Base-by-base conservation (phyloP, 1,139 yeast genomes). In the Candida sanyaensis region DNA sequence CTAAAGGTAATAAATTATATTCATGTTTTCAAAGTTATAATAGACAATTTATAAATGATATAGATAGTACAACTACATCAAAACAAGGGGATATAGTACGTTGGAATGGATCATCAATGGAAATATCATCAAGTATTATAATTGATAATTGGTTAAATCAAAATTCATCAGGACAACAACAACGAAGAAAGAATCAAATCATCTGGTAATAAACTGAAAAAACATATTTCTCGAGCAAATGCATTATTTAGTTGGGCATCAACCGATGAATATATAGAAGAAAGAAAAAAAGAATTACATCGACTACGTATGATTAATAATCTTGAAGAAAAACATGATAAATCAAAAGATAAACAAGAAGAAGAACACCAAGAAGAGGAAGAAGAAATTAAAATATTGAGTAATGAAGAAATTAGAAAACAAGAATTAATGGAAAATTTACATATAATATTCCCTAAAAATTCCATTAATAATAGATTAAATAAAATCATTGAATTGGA, bases 171-270 rank as follows among this genome's bases (percentile, higher is more conserved):
- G 17, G 30, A 6, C 36, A 17, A 11, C 10, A 4, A 2, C 37
- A n/a, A n/a, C n/a, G n/a, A n/a, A n/a, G n/a, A n/a, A n/a, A n/a
- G 30, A 12, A 27, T 46, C 26, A 43, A 37, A 26, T 34, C 41
- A 5, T 4, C 28, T 6, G 4, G 30, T 39, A 42, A 43, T 27
- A 45, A 53, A 61, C 44, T 36, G 39, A 42, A 42, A 23, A 33
- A 27, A 8, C n/a, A 13, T 27, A 41, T 32, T 24, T 32, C 45
- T 13, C 49, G 63, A 1, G 65, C 71, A n/a, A 69, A 66, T 52
- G 67, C 73, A 13, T 61, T 75, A 41, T 75, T 75, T 50, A 64
- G 68, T 43, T 75, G 80, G 80, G 71, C 78, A 6, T 72, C 79
- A 0, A 69, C 72, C 21, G 79, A 75, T 47, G 63, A 69, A 8